These are phyloP conservation scores for Francoa sonchifolia DNA, from an alignment of 441 rosid species.

Conservation along the genomic window DNA sequence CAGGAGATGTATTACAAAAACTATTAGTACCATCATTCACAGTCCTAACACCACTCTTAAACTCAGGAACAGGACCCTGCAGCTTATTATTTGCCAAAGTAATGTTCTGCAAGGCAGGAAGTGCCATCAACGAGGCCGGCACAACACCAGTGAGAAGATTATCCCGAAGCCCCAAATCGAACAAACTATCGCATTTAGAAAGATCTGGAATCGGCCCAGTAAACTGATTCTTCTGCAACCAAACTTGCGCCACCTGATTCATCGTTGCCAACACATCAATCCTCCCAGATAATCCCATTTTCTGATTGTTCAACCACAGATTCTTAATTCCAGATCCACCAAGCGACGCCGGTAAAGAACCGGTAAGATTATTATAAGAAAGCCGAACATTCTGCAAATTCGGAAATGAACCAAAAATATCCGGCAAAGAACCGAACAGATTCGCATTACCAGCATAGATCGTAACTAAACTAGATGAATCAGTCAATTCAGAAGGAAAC, in stretches of 20 bases:
- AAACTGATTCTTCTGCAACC: conserved; percentile 25
- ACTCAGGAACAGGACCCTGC: conserved; percentile 45
- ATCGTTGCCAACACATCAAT: conserved; percentile 45
- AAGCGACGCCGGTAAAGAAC: conserved; percentile 40
- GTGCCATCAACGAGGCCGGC: conserved; percentile 26
- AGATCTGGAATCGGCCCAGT: conserved; percentile 54
- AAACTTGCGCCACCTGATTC: conserved; percentile 26
- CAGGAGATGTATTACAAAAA: conserved; percentile 31
- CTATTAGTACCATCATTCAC: conserved; percentile 18
- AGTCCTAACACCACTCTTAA: conserved; percentile 20
- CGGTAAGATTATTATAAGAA: conserved; percentile 14
- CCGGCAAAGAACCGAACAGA: conserved; percentile 48
- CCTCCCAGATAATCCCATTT: conserved; percentile 36
- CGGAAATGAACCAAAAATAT: conserved; percentile 7
- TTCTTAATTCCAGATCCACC: conserved; percentile 28
- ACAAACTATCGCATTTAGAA: conserved; percentile 44
- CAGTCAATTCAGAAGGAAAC: conserved; percentile 41
- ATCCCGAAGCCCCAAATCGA: conserved; percentile 23
- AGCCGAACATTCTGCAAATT: conserved; percentile 6
- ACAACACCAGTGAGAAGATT: conserved; percentile 49
- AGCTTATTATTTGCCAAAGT: conserved; percentile 35
- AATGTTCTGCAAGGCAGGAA: conserved; percentile 19
- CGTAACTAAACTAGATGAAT: conserved; percentile 25
- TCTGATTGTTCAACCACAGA: conserved; percentile 61
- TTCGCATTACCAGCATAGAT: conserved; percentile 32